These are phyloP conservation scores for Triticum turgidum DNA, from an alignment of 176 grass and related monocot species.

Conservation along the genomic window DNA sequence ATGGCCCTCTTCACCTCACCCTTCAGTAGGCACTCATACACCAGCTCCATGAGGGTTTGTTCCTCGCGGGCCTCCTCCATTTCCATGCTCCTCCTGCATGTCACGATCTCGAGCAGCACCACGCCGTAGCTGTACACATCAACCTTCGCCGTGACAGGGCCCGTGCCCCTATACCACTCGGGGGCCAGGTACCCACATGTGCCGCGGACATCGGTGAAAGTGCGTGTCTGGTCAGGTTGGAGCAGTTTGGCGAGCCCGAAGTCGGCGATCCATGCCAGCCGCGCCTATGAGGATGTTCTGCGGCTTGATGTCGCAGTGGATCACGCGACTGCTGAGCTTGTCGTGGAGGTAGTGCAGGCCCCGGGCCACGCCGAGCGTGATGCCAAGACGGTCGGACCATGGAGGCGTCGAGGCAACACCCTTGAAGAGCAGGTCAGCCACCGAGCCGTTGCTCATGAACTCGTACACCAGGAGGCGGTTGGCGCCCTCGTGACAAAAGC, in stretches of 20 bases:
- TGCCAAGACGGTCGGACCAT: neutral
- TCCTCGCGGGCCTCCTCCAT: neutral
- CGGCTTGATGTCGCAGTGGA: neutral
- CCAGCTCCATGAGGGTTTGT: neutral
- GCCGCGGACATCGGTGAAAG: neutral
- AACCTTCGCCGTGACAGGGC: neutral
- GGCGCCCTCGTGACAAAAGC: neutral
- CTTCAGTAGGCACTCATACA: neutral
- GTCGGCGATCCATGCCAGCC: neutral
- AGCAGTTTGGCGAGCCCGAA: neutral
- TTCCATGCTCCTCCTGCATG: neutral
- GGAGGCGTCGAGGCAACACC: neutral
- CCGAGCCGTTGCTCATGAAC: neutral
- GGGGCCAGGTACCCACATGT: neutral
- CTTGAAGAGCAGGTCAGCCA: neutral
- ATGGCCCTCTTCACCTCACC: neutral
- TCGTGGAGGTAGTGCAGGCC: neutral
- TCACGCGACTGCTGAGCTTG: neutral
- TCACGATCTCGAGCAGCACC: neutral
- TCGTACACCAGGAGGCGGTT: neutral
- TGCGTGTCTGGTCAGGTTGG: neutral
- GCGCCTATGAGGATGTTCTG: neutral
- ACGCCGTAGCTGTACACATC: too few relatives aligned
- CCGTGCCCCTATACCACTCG: neutral
- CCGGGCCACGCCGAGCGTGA: neutral